A percentile compares a stretch with the other conserved stretches of the same genome.
These are phyloP conservation scores for Caryopteris hybrid DNA, from an alignment of 305 asterid genomes.

Conservation along the genomic window DNA sequence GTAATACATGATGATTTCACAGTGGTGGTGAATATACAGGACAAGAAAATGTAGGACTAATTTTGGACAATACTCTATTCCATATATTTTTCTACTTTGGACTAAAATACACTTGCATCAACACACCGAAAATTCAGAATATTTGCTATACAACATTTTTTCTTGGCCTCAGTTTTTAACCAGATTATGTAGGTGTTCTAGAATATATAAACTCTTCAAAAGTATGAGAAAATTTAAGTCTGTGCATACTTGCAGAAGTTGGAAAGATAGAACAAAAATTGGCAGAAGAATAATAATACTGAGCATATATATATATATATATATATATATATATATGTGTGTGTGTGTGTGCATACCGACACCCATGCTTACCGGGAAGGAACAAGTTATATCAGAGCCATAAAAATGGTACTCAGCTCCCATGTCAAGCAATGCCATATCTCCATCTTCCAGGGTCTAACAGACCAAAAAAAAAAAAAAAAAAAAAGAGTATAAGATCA, in stretches of 20 bases:
- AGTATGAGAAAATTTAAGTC: background rate
- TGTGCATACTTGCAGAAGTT: slow-evolving; percentile 2
- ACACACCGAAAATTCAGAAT: background rate
- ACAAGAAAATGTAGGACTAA: background rate
- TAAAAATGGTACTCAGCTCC: slow-evolving; percentile 97
- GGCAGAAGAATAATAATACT: slow-evolving; percentile 10
- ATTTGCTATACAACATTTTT: background rate
- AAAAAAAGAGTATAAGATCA: slow-evolving; percentile 2
- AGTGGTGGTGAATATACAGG: background rate
- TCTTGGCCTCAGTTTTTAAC: background rate
- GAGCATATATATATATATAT: background rate
- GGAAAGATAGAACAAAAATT: slow-evolving; percentile 4
- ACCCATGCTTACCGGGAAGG: slow-evolving; percentile 72
- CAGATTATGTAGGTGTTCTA: no score
- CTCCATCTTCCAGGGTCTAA: slow-evolving; percentile 81
- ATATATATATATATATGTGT: no score
- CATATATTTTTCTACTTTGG: background rate
- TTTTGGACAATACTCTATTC: background rate
- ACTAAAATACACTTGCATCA: background rate
- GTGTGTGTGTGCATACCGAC: background rate
- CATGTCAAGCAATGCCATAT: slow-evolving; percentile 95
- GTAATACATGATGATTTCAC: background rate
- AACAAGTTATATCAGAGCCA: slow-evolving; percentile 97
- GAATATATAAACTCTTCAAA: background rate
- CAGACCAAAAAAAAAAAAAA: slow-evolving; percentile 12